Evolutionary conservation across 768 basidiomycete genomes (phyloP), one percentile per base, ranked within the genome.

Genomic region (Calocera viscosa): DNA sequence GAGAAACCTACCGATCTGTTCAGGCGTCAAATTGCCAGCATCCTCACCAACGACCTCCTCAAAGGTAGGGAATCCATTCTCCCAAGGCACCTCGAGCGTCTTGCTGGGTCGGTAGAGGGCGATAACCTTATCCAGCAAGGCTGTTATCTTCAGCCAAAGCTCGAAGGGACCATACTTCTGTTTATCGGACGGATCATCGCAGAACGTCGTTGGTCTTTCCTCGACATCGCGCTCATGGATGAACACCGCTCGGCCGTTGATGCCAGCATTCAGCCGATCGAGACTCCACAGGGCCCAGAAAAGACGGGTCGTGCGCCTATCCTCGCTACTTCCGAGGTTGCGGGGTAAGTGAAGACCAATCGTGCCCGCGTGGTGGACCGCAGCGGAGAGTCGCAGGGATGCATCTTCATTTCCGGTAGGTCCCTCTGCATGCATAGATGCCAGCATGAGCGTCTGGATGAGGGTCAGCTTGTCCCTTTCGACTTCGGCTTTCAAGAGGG

Each of bases 401-500:
- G 53, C 53, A 16, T 60, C 53, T 60, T 60, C 53, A 32, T 60
- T 60, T 26, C 53, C 53, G 22, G 24, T 60, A 32, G 30, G 53
- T 26, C 53, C 53, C 30, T 60, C 53, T 32, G 53, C 53, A 32
- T 60, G 53, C 53, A 60, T 60, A 2, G 53, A 60, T 60, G 53
- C 53, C 53, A 60, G 53, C 53, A 60, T 60, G 26, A 60, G 53
- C 53, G 30, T 32, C 14, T 32, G 53, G 53, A 60, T 60, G 26
- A 60, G 30, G 26, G 53, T 60, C 14, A 28, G 30, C 30, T 60
- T 60, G 53, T 60, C 53, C 22, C 53, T 60, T 60, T 60, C 53
- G 53, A 60, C 53, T 26, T 60, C 53, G 53, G 53, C 53, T 60
- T 60, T 60, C 53, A 60, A 19, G 53, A 60, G 53, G 53, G 53